phyloP scores from a whole-genome alignment of 208 protist genomes.

The Crithidia mellificae region DNA sequence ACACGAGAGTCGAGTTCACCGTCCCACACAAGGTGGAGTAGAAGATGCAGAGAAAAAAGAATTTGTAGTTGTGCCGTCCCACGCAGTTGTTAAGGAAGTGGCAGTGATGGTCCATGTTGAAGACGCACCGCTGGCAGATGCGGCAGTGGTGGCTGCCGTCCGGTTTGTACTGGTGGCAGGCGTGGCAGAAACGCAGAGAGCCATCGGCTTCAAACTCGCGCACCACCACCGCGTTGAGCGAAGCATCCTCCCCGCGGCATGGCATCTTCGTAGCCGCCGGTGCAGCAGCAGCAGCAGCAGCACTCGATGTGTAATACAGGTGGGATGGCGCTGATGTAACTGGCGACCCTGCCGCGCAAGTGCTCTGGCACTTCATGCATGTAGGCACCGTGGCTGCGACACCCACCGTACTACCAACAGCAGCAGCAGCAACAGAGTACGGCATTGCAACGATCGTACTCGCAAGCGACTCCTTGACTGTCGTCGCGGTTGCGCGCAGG shows the following conservation, averaged over 20 bases:
- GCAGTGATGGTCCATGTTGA: constrained; percentile 92
- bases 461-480: no score
- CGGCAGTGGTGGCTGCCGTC: constrained; percentile 83
- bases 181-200: constrained; percentile 59
- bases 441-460: no score
- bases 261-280: neutral
- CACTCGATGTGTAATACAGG: neutral
- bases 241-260: neutral
- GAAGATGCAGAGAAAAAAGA: constrained; percentile 75
- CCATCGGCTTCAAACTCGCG: constrained; percentile 42
- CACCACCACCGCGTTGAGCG: constrained; percentile 42
- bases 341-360: no score
- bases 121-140: constrained; percentile 71
- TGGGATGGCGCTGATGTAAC: neutral
- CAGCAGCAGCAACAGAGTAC: no score
- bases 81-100: constrained; percentile 89
- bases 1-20: constrained; percentile 31
- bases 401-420: no score
- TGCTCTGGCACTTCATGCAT: no score
- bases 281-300: neutral
- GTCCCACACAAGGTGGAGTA: constrained; percentile 47
- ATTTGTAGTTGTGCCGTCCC: constrained; percentile 85
- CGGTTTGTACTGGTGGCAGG: constrained; percentile 76
- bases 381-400: no score
- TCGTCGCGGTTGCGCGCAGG: no score